Conservation (phyloP, 106 monocot species). For the Dactylorhiza incarnata region DNA sequence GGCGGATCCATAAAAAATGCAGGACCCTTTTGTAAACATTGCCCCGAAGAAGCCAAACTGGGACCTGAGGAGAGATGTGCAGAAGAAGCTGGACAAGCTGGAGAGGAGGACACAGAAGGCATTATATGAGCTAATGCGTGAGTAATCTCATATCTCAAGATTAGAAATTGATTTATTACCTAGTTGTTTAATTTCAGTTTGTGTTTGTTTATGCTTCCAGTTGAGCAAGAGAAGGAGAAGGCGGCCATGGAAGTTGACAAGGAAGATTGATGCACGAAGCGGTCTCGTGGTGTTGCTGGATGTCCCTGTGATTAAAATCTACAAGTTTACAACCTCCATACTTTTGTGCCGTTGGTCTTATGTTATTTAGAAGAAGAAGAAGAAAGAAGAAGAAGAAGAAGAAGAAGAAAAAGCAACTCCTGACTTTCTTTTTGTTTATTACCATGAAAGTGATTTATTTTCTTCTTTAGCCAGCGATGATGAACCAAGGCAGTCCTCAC, state of each 20-base stretch:
- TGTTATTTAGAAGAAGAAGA: too few relatives aligned
- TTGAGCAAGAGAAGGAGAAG: constrained; percentile 59
- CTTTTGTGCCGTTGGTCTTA: too few relatives aligned
- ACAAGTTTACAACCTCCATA: too few relatives aligned
- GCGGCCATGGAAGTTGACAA: constrained; percentile 33
- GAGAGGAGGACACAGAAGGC: constrained; percentile 94
- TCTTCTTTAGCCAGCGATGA: too few relatives aligned
- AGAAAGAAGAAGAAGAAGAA: too few relatives aligned
- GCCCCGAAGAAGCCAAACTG: constrained; percentile 99
- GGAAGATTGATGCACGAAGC: constrained; percentile 5
- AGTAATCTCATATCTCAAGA: background rate
- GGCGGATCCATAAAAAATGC: constrained; percentile 1
- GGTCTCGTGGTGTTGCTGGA: too few relatives aligned
- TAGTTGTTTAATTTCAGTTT: background rate
- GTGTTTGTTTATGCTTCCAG: constrained; percentile 19
- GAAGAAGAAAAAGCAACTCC: too few relatives aligned
- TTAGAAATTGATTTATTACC: background rate
- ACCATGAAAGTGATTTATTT: too few relatives aligned
- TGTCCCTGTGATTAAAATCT: too few relatives aligned
- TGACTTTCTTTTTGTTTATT: too few relatives aligned
- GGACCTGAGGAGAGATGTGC: constrained; percentile 89
- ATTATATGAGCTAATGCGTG: constrained; percentile 62
- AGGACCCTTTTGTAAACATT: constrained; percentile 96
- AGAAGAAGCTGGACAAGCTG: constrained; percentile 93
- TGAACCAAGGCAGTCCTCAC: too few relatives aligned